Evolutionary conservation across 768 basidiomycete genomes (phyloP).

Genomic region (Boletus coccyginus): DNA sequence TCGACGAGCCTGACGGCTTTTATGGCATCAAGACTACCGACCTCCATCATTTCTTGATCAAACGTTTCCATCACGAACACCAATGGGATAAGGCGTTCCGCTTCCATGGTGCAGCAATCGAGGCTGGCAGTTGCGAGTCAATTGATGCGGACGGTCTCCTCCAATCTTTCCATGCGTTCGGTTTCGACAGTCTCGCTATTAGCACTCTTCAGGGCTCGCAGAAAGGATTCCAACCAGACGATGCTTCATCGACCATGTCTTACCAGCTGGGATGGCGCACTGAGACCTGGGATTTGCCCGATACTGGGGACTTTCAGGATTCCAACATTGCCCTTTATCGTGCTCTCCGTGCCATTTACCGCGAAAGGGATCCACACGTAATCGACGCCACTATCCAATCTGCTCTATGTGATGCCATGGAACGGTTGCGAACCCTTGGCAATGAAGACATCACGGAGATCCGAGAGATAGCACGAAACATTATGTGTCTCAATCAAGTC

Average conservation of each 20-base stretch:
- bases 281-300: conserved; percentile 92
- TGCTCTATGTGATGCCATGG: conserved; percentile 59
- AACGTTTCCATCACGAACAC: conserved; percentile 87
- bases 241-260: conserved; percentile 46
- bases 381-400: conserved; percentile 50
- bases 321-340: conserved; percentile 67
- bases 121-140: conserved; percentile 48
- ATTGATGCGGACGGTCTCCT: conserved; percentile 63
- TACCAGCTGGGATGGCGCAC: conserved; percentile 93
- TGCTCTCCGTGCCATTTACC: conserved; percentile 77
- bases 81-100: conserved; percentile 91
- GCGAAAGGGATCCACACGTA: conserved; percentile 58
- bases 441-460: conserved; percentile 81
- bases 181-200: conserved; percentile 87
- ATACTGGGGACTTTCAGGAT: conserved; percentile 42
- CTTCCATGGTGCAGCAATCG: conserved; percentile 83
- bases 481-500: conserved; percentile 83
- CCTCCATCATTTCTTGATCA: conserved; percentile 75
- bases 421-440: conserved; percentile 59
- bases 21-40: conserved; percentile 86
- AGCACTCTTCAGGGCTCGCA: conserved; percentile 50
- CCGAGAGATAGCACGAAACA: conserved; percentile 59
- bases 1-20: conserved; percentile 98
- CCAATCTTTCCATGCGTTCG: conserved; percentile 82
- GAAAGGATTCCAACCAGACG: conserved; percentile 28